Evolutionary conservation across 2,329 filamentous ascomycete genomes (phyloP).

Genomic region (Apiospora aurea): DNA sequence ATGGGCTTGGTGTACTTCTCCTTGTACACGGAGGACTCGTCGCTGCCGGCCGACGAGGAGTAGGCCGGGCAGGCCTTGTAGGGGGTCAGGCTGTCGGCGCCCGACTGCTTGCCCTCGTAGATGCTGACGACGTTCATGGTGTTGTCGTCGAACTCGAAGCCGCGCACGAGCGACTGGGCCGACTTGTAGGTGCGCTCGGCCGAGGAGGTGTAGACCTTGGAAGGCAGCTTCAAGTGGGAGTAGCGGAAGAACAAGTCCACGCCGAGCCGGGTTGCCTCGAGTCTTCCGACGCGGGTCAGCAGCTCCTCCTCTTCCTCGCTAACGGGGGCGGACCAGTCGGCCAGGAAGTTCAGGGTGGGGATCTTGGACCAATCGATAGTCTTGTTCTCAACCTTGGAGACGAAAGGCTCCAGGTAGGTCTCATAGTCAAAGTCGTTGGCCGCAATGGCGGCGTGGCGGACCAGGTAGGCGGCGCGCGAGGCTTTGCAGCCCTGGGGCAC

Average conservation of each 20-base stretch:
- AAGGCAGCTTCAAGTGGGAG: slow-evolving; percentile 57
- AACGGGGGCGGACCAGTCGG: slow-evolving; percentile 63
- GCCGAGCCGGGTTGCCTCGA: slow-evolving; percentile 67
- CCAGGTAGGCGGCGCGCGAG: slow-evolving; percentile 60
- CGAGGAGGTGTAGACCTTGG: slow-evolving; percentile 67
- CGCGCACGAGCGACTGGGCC: slow-evolving; percentile 64
- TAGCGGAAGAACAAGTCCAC: slow-evolving; percentile 66
- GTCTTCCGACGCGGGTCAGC: slow-evolving; percentile 66
- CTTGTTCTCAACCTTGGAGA: slow-evolving; percentile 65
- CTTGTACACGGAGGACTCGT: slow-evolving; percentile 59
- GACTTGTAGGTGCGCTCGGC: slow-evolving; percentile 67
- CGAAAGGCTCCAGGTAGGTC: slow-evolving; percentile 62
- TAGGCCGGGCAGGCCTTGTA: slow-evolving; percentile 72
- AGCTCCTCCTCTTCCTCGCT: slow-evolving; percentile 63
- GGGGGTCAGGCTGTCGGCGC: slow-evolving; percentile 67
- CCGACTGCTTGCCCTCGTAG: slow-evolving; percentile 62
- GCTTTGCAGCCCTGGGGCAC: slow-evolving; percentile 59
- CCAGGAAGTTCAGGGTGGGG: slow-evolving; percentile 62
- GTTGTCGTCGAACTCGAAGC: slow-evolving; percentile 59
- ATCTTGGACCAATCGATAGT: slow-evolving; percentile 62
- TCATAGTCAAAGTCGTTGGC: slow-evolving; percentile 67
- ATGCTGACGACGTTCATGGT: slow-evolving; percentile 62
- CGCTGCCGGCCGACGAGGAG: slow-evolving; percentile 61
- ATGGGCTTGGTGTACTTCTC: slow-evolving; percentile 67
- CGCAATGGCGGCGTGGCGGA: slow-evolving; percentile 67